phyloP scores from a whole-genome alignment of 2,329 filamentous ascomycete genomes.

The Saccharata proteae region DNA sequence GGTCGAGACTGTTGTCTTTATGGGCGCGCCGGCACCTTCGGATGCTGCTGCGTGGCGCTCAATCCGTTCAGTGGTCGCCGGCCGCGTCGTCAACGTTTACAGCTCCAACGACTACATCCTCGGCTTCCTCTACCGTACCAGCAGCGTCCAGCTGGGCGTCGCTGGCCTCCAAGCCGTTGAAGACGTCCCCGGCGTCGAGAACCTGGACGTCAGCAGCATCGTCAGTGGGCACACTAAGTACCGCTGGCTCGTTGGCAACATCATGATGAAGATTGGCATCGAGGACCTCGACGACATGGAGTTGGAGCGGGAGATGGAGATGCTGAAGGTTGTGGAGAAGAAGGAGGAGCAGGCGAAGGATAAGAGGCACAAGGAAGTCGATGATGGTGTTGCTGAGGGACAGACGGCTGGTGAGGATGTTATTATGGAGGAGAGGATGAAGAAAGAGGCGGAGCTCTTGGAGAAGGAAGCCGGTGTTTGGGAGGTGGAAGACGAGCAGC shows the following conservation, averaged over 20 bases:
- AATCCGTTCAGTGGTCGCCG: constrained; percentile 66
- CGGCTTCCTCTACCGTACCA: constrained; percentile 75
- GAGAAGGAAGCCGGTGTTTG: constrained; percentile 2
- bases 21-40: constrained; percentile 69
- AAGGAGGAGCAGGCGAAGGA: constrained; percentile 29
- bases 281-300: constrained; percentile 37
- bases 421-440: constrained; percentile 5
- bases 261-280: constrained; percentile 41
- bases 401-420: neutral
- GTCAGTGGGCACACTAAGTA: constrained; percentile 41
- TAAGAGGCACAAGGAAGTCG: constrained; percentile 23
- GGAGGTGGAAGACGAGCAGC: neutral
- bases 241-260: constrained; percentile 37
- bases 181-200: constrained; percentile 53
- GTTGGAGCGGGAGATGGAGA: constrained; percentile 35
- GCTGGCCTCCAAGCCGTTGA: constrained; percentile 68
- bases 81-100: constrained; percentile 77
- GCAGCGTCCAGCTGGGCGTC: constrained; percentile 69
- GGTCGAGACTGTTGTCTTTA: constrained; percentile 70
- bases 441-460: constrained; percentile 5
- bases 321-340: constrained; percentile 31
- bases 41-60: constrained; percentile 61
- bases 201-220: constrained; percentile 40
- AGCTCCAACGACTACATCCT: constrained; percentile 80
- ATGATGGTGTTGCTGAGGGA: constrained; percentile 4